Base-by-base conservation (phyloP, 2,329 filamentous ascomycete species). In the Sphaerulina musiva region DNA sequence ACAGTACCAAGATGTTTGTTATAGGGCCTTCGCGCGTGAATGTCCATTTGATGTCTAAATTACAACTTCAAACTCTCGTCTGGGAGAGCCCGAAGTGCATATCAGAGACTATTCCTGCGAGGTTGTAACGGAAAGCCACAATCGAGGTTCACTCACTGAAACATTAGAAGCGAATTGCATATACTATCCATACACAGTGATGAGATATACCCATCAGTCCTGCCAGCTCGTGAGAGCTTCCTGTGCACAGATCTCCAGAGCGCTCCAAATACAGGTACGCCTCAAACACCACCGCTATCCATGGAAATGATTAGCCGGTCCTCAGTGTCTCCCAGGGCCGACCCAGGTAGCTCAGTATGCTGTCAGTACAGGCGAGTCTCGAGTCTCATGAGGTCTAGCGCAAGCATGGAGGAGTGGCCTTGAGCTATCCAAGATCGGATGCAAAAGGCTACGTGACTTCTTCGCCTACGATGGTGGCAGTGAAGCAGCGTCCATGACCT, bases 401-500 rank as follows among this genome's bases (percentile, higher is more conserved):
- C 8, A 42, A 42, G n/a, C 14, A 23, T 11, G 2, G n/a, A 42
- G 20, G 14, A 6, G 6, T 12, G 4, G 14, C 14, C 36, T 39
- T 5, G 1, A 14, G 14, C 5, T 39, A 12, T 39, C n/a, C 8
- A 17, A 42, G 14, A 17, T 42, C 40, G 40, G 17, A 17, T 9
- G 4, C 11, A 6, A 42, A 23, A 9, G 6, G 40, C 4, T 23
- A n/a, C 40, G 9, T 6, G 17, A 4, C n/a, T 26, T n/a, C 38
- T 41, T 46, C 34, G 34, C 42, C 51, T 57, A 60, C 50, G 56
- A 58, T 29, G 93, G 93, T 61, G 93, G 93, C 46, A 98, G 82
- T 69, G 90, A 84, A 80, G 90, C 95, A 62, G 86, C 87, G 73
- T 98, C 93, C 50, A 98, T 92, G 70, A 96, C 83, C 63, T 98